Conservation (phyloP, 2,329 filamentous ascomycete genomes). For the Polychaeton citri region DNA sequence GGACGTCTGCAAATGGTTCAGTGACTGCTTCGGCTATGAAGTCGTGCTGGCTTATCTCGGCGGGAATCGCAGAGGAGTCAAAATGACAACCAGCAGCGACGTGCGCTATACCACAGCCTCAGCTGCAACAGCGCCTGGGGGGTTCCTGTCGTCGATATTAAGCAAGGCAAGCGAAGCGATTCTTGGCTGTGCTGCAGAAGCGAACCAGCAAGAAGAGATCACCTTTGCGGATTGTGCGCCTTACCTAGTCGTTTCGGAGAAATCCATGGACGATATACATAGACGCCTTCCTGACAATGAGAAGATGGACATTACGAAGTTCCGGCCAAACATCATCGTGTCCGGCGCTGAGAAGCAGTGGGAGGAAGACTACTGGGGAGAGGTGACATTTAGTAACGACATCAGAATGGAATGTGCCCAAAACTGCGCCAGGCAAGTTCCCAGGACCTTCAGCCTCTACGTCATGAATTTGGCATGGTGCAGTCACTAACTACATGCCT, state of each 20-base stretch:
- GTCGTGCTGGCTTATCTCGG: conserved; percentile 32
- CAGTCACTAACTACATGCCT: too few species aligned
- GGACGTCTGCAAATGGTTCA: conserved; percentile 31
- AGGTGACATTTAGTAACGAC: conserved; percentile 3
- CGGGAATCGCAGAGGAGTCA: conserved; percentile 25
- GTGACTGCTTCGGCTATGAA: conserved; percentile 28
- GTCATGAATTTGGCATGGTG: too few species aligned
- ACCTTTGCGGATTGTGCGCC: conserved; percentile 65
- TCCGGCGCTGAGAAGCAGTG: conserved; percentile 26
- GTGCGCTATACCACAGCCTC: conserved; percentile 9
- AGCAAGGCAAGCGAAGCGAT: conserved; percentile 6
- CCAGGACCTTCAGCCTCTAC: neutral
- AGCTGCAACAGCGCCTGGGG: conserved; percentile 3
- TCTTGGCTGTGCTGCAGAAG: neutral
- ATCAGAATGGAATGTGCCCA: neutral
- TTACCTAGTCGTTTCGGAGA: conserved; percentile 57
- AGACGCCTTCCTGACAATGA: conserved; percentile 21
- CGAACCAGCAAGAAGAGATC: conserved; percentile 23
- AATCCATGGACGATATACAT: conserved; percentile 56
- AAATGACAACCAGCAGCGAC: conserved; percentile 21
- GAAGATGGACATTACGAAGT: conserved; percentile 32
- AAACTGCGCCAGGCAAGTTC: neutral
- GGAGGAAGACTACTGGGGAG: conserved; percentile 35
- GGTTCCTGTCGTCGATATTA: conserved; percentile 21
- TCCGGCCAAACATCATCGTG: conserved; percentile 34